Base-by-base conservation (phyloP, 2,329 filamentous ascomycete species). In the Myriosclerotinia scirpicola region DNA sequence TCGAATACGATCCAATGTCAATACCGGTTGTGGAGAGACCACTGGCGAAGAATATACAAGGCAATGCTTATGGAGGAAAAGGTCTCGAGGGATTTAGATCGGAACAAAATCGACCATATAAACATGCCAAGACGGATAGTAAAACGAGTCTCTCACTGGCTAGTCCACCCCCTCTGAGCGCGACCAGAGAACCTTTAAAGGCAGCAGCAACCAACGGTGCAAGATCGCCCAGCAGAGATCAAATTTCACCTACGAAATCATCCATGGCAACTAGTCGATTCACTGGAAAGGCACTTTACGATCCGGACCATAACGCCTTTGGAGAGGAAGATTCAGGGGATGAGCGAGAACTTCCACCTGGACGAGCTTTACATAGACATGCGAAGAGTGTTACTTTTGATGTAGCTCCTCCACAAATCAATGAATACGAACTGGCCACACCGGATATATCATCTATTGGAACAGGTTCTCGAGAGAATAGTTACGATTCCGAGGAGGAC, bases 341-440 rank as follows among this genome's bases (percentile, higher is more conserved):
- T 48, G 85, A 89, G 53, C 81, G 81, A 54, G 80, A 87, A 62
- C 80, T 89, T 20, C 85, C 87, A 46, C 85, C 85, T 8, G 89
- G 90, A 64, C 87, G 86, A 71, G 84, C 83, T 15, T 83, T 93
- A 53, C 90, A 92, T 76, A 90, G 93, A 64, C 91, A 97, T 79
- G 89, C 92, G 58, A 99, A 99, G 83, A 97, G 93, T 74, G 95
- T 99, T 67, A 99, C 94, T 0, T 99, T 99, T 76, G 93, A 98
- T 79, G 90, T 90, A 48, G 93, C 92, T 2, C 94, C 94, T 30
- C 95, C 95, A 34, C 91, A 96, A 76, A 85, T 99, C 74, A 97
- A 98, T 76, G 95, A 99, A 79, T 99, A 98, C 77, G 95, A 98
- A 79, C 93, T 97, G 90, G 91, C 92, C 44, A 99, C 95, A 2